Evolutionary conservation across 164 flowering plant species (phyloP).

Genomic region (Protea cynaroides): DNA sequence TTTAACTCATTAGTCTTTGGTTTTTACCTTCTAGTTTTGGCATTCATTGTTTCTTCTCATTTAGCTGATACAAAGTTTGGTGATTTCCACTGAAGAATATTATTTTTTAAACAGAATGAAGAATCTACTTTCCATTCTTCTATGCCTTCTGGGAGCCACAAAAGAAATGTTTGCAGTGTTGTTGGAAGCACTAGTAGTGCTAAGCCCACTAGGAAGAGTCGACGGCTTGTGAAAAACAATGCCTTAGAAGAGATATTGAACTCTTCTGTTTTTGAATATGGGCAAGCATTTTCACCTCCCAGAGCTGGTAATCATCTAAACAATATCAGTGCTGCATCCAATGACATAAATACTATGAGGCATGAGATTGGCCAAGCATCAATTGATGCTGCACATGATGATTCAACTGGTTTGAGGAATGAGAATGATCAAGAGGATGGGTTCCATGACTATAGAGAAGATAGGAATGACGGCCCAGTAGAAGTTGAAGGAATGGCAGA

Average conservation of each 20-base stretch:
- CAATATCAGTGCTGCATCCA: conserved; percentile 9
- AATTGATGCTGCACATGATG: conserved; percentile 7
- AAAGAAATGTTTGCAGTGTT: conserved; percentile 19
- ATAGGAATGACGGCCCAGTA: conserved; percentile 12
- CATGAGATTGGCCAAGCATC: conserved; percentile 10
- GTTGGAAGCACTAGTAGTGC: conserved; percentile 14
- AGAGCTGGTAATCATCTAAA: background rate
- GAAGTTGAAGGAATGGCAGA: conserved; percentile 21
- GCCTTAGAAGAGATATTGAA: conserved; percentile 14
- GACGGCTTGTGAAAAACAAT: conserved; percentile 48
- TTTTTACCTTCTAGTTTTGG: too few relatives aligned
- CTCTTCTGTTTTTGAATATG: conserved; percentile 21
- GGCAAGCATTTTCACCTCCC: conserved; percentile 17
- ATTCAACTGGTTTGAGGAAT: conserved; percentile 13
- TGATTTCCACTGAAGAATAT: background rate
- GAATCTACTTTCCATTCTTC: conserved; percentile 16
- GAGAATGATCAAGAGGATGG: conserved; percentile 11
- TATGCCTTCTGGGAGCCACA: conserved; percentile 14
- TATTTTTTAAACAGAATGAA: conserved; percentile 17
- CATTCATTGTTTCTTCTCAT: background rate
- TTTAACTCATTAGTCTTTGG: background rate
- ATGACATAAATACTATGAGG: conserved; percentile 10
- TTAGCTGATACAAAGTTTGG: background rate
- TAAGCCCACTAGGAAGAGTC: conserved; percentile 34
- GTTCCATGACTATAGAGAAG: conserved; percentile 1